Base-by-base conservation (phyloP, 2,329 filamentous ascomycete genomes). In the Fusarium mundagurra region DNA sequence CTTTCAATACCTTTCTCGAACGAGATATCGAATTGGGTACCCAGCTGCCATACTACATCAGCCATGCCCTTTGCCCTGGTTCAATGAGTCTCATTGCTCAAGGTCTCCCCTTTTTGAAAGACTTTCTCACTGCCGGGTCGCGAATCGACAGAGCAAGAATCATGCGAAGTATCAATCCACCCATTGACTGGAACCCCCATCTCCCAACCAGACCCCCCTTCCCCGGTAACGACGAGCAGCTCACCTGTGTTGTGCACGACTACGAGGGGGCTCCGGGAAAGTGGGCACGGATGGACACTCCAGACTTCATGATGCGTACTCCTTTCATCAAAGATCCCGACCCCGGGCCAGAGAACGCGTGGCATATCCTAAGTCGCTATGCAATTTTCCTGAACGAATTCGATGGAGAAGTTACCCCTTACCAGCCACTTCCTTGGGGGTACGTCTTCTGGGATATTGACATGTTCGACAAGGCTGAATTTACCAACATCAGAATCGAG, bases 381-480 rank as follows among this genome's bases (percentile, higher is more conserved):
- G 17, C 22, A 6, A 7, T 33, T 12, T 45, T 54, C 9, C 20
- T 62, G 34, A 43, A 36, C 17, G 39, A 39, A 18, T 20, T 6
- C 17, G 5, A 33, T 11, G 33, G 22, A 9, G 16, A 24, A 4
- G 20, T 31, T 11, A 8, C 22, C 29, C 33, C 39, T 16, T 27
- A 36, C 22, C 34, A 39, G 5, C 17, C 17, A 16, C 27, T 43
- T 2, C 29, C 54, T 3, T 67, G 71, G 53, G 71, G 47, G 4
- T 74, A 71, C 5, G 48, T 64, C 22, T 71, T 74, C 29, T 74
- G 66, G 66, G 66, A 71, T 8, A n/a, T 63, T 13, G 22, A 38
- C 2, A 73, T 71, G 71, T 59, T 73, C 4, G 24, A 71, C 11
- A 29, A 39, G 3, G 39, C 58, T 2, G 38, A 34, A 8, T 33